Conservation (phyloP, 257 asterid genomes). For the Solanum chiquidenum region DNA sequence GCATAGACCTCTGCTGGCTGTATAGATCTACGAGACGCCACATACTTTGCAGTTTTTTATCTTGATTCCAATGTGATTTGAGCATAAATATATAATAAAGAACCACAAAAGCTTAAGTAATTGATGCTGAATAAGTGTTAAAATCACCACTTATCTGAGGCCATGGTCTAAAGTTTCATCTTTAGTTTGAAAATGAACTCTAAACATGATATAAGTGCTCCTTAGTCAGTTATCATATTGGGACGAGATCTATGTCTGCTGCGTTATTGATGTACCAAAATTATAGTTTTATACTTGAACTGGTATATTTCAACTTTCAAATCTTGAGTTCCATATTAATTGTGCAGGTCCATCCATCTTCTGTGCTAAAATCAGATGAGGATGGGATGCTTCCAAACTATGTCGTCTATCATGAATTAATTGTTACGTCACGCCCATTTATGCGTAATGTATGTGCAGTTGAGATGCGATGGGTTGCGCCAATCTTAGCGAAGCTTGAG, state of each 20-base stretch:
- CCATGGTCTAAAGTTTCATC: background rate
- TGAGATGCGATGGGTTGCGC: constrained; percentile 77
- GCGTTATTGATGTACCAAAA: background rate
- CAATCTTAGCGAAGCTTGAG: constrained; percentile 58
- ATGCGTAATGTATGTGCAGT: constrained; percentile 85
- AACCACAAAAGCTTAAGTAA: background rate
- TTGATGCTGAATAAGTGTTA: background rate
- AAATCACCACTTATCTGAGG: background rate
- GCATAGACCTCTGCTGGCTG: background rate
- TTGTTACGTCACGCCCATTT: constrained; percentile 71
- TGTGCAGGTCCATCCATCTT: constrained; percentile 77
- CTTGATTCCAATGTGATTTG: background rate
- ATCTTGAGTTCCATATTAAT: background rate
- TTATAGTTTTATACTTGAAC: background rate
- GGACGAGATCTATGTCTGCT: background rate
- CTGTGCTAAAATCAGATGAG: constrained; percentile 67
- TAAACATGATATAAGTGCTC: background rate
- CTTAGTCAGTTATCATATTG: background rate
- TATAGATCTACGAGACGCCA: background rate
- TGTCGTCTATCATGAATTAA: constrained; percentile 72
- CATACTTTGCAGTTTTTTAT: background rate
- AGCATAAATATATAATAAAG: background rate
- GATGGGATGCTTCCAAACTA: constrained; percentile 85
- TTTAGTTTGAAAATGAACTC: background rate
- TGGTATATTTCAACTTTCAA: background rate